A percentile compares a stretch with the other conserved stretches of the same genome.
These are phyloP conservation scores for Heritiera fomes DNA, from an alignment of 345 rosid genomes.

Conservation along the genomic window DNA sequence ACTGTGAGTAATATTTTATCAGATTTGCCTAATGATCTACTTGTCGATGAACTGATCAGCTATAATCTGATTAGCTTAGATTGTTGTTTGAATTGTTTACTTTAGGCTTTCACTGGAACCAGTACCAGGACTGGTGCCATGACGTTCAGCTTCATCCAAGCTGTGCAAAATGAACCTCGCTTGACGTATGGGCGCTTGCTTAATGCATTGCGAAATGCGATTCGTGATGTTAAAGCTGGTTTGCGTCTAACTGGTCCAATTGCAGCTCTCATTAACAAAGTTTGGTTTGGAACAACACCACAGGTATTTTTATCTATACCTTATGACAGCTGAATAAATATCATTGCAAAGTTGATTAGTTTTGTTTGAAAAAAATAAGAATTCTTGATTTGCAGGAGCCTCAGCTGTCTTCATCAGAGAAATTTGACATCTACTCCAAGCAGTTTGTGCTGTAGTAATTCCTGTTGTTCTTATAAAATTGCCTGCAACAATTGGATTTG, in stretches of 20 bases:
- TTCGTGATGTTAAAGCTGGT: constrained; percentile 29
- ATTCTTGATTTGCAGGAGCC: constrained; percentile 57
- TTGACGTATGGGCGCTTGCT: constrained; percentile 66
- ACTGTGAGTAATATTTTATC: background rate
- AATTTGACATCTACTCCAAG: constrained; percentile 54
- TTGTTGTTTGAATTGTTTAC: background rate
- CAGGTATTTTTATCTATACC: constrained; percentile 36
- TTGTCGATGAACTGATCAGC: background rate
- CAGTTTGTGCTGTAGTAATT: constrained; percentile 42
- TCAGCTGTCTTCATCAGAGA: constrained; percentile 57
- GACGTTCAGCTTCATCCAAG: constrained; percentile 79
- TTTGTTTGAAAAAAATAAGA: background rate
- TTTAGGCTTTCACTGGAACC: constrained; percentile 61
- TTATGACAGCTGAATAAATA: constrained; percentile 7
- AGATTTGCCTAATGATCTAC: background rate
- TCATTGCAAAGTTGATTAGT: background rate
- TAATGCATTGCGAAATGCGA: constrained; percentile 41
- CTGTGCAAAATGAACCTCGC: constrained; percentile 57
- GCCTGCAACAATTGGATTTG: background rate
- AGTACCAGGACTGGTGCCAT: constrained; percentile 58
- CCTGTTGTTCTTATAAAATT: background rate
- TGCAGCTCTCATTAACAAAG: constrained; percentile 25
- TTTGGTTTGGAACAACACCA: background rate
- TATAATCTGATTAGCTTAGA: background rate
- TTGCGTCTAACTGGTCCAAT: constrained; percentile 39